Evolutionary conservation across 331 rosid genomes (phyloP), one percentile per base, ranked within the genome.

Genomic region (Phaseolus coccineus): DNA sequence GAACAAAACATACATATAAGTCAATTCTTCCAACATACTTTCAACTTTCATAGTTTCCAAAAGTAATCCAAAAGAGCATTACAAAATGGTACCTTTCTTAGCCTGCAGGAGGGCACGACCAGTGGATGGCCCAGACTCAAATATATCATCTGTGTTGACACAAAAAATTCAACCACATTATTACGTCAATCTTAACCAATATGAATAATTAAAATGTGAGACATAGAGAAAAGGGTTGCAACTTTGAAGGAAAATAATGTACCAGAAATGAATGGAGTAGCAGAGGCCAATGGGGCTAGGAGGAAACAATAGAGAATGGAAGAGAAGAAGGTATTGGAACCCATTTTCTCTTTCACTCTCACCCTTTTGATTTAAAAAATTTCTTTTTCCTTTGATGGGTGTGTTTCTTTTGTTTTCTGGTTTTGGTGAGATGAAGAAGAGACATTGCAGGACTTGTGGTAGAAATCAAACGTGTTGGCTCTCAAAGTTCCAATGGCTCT

Each of bases 71-170:
- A 7, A 39, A 6, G 44, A 39, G 44, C 44, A 7, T 9, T 58
- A 46, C 2, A 64, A 19, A 71, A 37, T 56, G 52, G 28, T 85
- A 96, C 99, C 66, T 82, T 88, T 87, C 85, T 75, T 79, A 74
- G 88, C 83, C 78, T 96, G 97, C 47, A 96, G 94, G 71, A 95
- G 99, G 78, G 92, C 82, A 70, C 98, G 98, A 6, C 89, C 85
- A 1, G 71, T 71, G 39, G 84, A 71, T 77, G 19, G 70, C 57
- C 63, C 86, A 11, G 87, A 59, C 1, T 68, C 85, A 66, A 92
- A 88, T 52, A 86, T 61, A 8, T 56, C 75, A 82, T 90, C 97
- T 93, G 85, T 89, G 84, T 10, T 51, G 79, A 79, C 4, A 61
- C 2, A 42, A 73, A 42, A 37, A 42, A 82, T 1, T 47, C 3